Conservation (phyloP, 2,329 filamentous ascomycete species). For the Trichoderma semiorbis region DNA sequence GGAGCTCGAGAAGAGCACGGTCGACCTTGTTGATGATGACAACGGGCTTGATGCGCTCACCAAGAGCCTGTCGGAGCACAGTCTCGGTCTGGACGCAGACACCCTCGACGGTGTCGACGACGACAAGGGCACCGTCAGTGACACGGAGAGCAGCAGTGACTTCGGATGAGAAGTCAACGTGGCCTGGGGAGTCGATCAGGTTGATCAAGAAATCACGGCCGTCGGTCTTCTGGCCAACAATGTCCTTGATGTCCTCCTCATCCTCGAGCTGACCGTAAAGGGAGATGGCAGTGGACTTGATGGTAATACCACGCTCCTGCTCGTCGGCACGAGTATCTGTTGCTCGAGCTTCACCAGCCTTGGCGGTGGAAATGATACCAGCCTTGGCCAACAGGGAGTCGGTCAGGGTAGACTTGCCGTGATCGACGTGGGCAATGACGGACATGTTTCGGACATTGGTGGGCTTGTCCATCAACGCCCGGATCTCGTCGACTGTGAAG, state of each 20-base stretch:
- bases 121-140: conserved; percentile 98
- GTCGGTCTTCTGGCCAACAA: conserved; percentile 79
- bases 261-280: conserved; percentile 83
- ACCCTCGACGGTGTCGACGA: conserved; percentile 99
- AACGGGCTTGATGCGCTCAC: conserved; percentile 99
- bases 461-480: conserved; percentile 73
- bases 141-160: conserved; percentile 99
- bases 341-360: conserved; percentile 92
- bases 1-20: conserved; percentile 97
- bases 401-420: conserved; percentile 99
- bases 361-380: conserved; percentile 98
- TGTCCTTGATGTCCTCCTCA: conserved; percentile 89
- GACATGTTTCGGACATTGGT: conserved; percentile 90
- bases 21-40: conserved; percentile 99
- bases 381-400: conserved; percentile 98
- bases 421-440: conserved; percentile 99
- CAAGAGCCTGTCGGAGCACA: conserved; percentile 95
- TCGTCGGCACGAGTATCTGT: conserved; percentile 97
- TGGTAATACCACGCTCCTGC: conserved; percentile 99
- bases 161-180: conserved; percentile 99
- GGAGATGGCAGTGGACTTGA: conserved; percentile 99
- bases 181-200: conserved; percentile 98
- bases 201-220: conserved; percentile 99
- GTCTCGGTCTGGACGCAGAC: conserved; percentile 99
- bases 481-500: conserved; percentile 97